These are phyloP conservation scores for Myriosclerotinia duriaeana DNA, from an alignment of 2,329 filamentous ascomycete species.

Conservation along the genomic window DNA sequence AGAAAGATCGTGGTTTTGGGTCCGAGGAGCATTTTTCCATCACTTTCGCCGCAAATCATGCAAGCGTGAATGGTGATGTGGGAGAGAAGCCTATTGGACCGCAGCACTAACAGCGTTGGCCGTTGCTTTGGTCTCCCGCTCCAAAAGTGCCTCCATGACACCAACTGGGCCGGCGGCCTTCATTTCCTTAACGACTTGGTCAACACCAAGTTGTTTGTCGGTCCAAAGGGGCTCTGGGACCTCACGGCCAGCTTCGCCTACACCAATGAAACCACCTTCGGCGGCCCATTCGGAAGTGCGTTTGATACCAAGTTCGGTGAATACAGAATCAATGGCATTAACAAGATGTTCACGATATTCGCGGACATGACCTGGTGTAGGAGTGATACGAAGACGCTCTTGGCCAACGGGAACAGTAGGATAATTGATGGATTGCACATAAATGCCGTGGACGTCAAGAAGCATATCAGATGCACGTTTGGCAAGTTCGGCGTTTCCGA, in stretches of 20 bases:
- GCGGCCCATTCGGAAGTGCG: slow-evolving; percentile 89
- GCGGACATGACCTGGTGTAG: slow-evolving; percentile 86
- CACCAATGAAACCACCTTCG: slow-evolving; percentile 90
- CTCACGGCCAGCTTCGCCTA: slow-evolving; percentile 68
- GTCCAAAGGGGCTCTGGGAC: slow-evolving; percentile 81
- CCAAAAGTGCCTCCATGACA: slow-evolving; percentile 60
- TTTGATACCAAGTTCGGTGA: slow-evolving; percentile 85
- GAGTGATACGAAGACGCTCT: slow-evolving; percentile 92
- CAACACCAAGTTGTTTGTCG: slow-evolving; percentile 78
- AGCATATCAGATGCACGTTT: slow-evolving; percentile 92
- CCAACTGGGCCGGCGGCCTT: slow-evolving; percentile 47
- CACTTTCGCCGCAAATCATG: not conserved
- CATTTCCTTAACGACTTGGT: slow-evolving; percentile 63
- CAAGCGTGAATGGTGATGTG: not conserved
- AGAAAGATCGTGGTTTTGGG: slow-evolving; percentile 42
- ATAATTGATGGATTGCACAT: slow-evolving; percentile 99
- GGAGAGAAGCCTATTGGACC: slow-evolving; percentile 27
- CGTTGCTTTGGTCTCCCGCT: slow-evolving; percentile 49
- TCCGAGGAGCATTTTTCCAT: slow-evolving; percentile 38
- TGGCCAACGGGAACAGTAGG: slow-evolving; percentile 97
- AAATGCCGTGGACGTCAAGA: slow-evolving; percentile 85
- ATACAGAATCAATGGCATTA: slow-evolving; percentile 80
- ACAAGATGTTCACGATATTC: slow-evolving; percentile 85
- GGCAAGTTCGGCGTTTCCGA: slow-evolving; percentile 89
- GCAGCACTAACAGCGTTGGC: slow-evolving; percentile 40